Conservation (phyloP, 1,139 yeast species). For the Nakaseomyces sp. region DNA sequence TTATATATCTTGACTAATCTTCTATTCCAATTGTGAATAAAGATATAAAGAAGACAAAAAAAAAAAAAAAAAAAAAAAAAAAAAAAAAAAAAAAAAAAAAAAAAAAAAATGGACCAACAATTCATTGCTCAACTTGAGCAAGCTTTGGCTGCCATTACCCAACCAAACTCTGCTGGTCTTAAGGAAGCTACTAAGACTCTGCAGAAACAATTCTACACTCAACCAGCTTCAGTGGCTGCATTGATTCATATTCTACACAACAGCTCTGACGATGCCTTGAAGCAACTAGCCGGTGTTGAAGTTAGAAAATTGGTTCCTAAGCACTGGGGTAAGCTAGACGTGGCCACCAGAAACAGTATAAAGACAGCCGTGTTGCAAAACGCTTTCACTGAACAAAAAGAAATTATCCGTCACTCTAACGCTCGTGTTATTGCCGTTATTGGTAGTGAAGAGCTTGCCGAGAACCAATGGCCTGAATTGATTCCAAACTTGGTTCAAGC, state of each 20-base stretch:
- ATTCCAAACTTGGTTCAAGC: slow-evolving; percentile 64
- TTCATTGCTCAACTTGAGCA: slow-evolving; percentile 64
- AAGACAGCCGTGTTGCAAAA: slow-evolving; percentile 59
- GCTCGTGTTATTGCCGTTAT: slow-evolving; percentile 86
- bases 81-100: neutral
- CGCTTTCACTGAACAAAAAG: slow-evolving; percentile 56
- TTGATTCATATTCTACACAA: slow-evolving; percentile 72
- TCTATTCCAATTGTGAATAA: no score
- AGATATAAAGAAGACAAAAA: neutral
- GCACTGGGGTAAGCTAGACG: slow-evolving; percentile 62
- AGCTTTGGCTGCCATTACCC: slow-evolving; percentile 65
- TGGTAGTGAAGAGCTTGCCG: slow-evolving; percentile 63
- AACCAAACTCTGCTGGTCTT: slow-evolving; percentile 68
- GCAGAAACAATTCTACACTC: slow-evolving; percentile 64
- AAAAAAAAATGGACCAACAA: slow-evolving; percentile 52
- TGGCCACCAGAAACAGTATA: slow-evolving; percentile 47
- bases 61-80: neutral
- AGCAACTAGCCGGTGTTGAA: slow-evolving; percentile 91
- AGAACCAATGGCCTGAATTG: slow-evolving; percentile 67
- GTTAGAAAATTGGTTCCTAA: slow-evolving; percentile 71
- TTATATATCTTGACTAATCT: neutral
- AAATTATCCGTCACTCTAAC: slow-evolving; percentile 76
- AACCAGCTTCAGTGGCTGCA: slow-evolving; percentile 69
- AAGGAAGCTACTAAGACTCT: slow-evolving; percentile 75
- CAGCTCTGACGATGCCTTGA: slow-evolving; percentile 32